Evolutionary conservation across 306 rosid genomes (phyloP).

Genomic region (Quercus dentata): DNA sequence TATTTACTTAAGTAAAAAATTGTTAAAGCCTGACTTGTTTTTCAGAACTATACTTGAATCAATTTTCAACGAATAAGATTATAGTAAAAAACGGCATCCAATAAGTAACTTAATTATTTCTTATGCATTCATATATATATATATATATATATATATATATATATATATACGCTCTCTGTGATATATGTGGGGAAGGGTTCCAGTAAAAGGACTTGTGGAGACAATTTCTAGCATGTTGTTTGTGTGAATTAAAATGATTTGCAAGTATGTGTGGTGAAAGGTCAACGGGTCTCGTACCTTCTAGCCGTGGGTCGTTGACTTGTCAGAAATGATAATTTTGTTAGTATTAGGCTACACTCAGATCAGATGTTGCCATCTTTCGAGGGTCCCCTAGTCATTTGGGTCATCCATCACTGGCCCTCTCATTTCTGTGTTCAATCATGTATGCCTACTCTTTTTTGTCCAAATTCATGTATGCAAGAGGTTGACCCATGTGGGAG

Average conservation of each 20-base stretch:
- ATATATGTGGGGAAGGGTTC: constrained; percentile 20
- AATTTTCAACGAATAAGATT: too few relatives aligned
- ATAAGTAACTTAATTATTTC: too few relatives aligned
- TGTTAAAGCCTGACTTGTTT: too few relatives aligned
- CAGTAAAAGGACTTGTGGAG: constrained; percentile 19
- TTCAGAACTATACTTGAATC: too few relatives aligned
- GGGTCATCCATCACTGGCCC: background rate
- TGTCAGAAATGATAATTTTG: constrained; percentile 48
- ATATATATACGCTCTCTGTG: background rate
- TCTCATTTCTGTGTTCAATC: background rate
- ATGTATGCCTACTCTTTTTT: background rate
- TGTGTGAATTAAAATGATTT: constrained; percentile 19
- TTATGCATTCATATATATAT: background rate
- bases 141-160: too few relatives aligned
- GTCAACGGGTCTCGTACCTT: constrained; percentile 52
- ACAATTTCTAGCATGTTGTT: constrained; percentile 35
- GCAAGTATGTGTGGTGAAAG: constrained; percentile 26
- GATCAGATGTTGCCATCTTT: constrained; percentile 26
- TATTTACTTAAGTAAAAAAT: too few relatives aligned
- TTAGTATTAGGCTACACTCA: constrained; percentile 35
- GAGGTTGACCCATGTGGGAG: background rate
- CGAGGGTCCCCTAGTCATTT: constrained; percentile 35
- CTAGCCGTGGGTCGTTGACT: constrained; percentile 41
- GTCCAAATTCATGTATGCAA: background rate
- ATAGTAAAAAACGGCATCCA: too few relatives aligned